Evolutionary conservation across 169 alveolate species (phyloP), one percentile per base, ranked within the genome.

Genomic region (Amoebophrya sp.): DNA sequence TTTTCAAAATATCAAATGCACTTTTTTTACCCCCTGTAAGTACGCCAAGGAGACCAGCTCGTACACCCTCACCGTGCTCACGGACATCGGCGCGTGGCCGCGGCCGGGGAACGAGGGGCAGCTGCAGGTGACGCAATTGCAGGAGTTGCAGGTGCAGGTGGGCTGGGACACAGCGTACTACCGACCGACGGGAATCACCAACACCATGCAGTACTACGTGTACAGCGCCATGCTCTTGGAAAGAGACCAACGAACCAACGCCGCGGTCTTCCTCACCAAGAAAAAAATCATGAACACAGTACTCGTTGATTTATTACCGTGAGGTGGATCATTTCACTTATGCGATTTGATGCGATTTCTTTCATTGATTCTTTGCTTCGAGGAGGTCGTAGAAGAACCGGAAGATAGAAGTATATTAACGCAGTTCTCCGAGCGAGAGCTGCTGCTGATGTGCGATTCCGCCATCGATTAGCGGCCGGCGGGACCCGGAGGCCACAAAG

Each of bases 31-130:
- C n/a, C n/a, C n/a, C n/a, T n/a, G n/a, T n/a, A n/a, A n/a, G n/a
- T n/a, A n/a, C 20, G 91, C 91, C 39, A 45, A 13, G 42, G 39
- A 7, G 41, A 45, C 34, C 16, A 15, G 50, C 41, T 4, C 13
- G 38, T 89, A 39, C 88, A 42, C 69, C 18, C 29, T 89, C 41
- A 34, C 39, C 39, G 91, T 48, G n/a, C 13, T 45, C 31, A 0
- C 91, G 38, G 91, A 45, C 38, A 45, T 43, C 31, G 78, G 88
- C 4, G 87, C 91, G 26, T 89, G 18, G 31, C 91, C 91, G 15
- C 41, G 91, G 31, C 91, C 91, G 38, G 91, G 91, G 15, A 0
- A 16, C 23, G 23, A 45, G 39, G 91, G 91, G n/a, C 26, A n/a
- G 39, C 15, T 89, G 91, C 1, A 31, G 42, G 88, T 38, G 34